Base-by-base conservation (phyloP, 768 basidiomycete genomes). In the Tulasnella sp. region DNA sequence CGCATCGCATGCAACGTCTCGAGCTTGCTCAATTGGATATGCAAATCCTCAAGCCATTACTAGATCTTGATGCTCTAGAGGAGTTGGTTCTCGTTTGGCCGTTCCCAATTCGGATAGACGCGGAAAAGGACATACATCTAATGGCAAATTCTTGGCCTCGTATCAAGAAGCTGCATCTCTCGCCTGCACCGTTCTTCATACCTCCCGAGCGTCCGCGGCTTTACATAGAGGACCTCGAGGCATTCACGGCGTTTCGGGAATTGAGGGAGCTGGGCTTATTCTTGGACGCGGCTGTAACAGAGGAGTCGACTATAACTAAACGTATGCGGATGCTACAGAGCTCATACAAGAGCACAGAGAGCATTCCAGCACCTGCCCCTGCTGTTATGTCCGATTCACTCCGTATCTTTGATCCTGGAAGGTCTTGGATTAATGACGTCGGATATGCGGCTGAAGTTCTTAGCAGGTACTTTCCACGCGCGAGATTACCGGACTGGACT, bases 1-100 rank as follows among this genome's bases (percentile, higher is more conserved):
- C 51, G 10, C 28, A 53, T 10, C 47, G 51, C 12, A 27, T 46
- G 5, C n/a, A 16, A 2, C 47, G 51, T 16, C 44, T 53, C 51
- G 20, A n/a, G 10, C 47, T 32, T 5, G 35, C 43, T 16, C 37
- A 34, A n/a, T 25, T 53, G 5, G 28, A 42, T 1, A 24, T 7
- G 24, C 43, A 45, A 9, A 47, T 31, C 19, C 24, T 53, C 27
- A 22, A 46, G 35, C 51, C 51, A 7, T 32, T 53, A 3, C 19
- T 53, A 16, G 16, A 34, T 16, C 44, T 45, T 19, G 27, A 20
- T 12, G 15, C 19, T 15, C 24, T 53, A 16, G 43, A 46, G 34
- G 51, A 45, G 33, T 37, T 53, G 10, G 19, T 46, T 16, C 15
- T 53, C n/a, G 51, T 45, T 24, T 53, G 51, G 51, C 51, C 51